phyloP scores from a whole-genome alignment of 176 grass and related monocot species.

The Ampelocalamus luodianensis region DNA sequence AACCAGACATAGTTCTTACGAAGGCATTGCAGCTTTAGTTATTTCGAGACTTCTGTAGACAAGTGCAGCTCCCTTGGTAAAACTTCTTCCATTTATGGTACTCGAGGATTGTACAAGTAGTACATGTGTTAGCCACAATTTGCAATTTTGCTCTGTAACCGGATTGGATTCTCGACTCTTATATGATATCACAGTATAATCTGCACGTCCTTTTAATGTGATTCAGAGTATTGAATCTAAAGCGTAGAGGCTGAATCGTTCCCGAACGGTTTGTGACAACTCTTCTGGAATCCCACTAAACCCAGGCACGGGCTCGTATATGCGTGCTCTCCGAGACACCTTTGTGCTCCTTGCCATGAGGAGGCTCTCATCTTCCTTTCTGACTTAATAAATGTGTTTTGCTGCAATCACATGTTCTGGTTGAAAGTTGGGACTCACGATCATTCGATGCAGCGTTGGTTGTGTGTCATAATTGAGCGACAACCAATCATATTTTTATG shows the following conservation, averaged over 20 bases:
- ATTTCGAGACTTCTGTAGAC: conserved; percentile 23
- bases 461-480: background rate
- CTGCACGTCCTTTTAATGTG: conserved; percentile 16
- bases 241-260: background rate
- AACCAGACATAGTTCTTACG: background rate
- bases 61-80: conserved; percentile 17
- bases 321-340: background rate
- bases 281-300: background rate
- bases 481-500: background rate
- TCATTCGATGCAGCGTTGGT: background rate
- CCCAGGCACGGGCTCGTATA: background rate
- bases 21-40: conserved; percentile 18
- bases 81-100: conserved; percentile 5
- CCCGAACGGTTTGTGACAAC: background rate
- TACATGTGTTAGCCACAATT: background rate
- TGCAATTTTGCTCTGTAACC: conserved; percentile 28
- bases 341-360: background rate
- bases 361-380: background rate
- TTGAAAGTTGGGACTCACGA: conserved; percentile 20
- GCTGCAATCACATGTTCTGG: conserved; percentile 13
- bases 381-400: background rate
- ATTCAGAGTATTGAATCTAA: conserved; percentile 30
- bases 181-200: background rate
- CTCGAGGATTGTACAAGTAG: conserved; percentile 14
- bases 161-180: background rate